Conservation (phyloP, 495 filamentous ascomycete species). For the Opeltia flavorubescens region DNA sequence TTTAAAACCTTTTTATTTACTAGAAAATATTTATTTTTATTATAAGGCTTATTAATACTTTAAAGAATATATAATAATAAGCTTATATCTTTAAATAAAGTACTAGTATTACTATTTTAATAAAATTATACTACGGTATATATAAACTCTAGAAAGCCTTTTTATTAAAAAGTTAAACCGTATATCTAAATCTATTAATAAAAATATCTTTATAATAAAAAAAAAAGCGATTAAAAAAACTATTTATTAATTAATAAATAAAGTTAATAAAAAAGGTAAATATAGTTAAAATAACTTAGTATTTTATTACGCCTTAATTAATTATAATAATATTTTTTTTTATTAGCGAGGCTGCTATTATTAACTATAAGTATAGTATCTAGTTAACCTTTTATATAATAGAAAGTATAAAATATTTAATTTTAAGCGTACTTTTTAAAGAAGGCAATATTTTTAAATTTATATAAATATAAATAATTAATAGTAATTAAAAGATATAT, state of each 20-base stretch:
- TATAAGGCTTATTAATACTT: too few species aligned
- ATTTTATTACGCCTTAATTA: background rate
- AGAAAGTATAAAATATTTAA: background rate
- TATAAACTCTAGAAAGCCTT: too few species aligned
- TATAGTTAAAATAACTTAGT: background rate
- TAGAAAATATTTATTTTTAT: too few species aligned
- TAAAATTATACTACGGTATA: too few species aligned
- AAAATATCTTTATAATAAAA: background rate
- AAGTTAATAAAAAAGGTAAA: background rate
- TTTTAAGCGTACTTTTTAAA: too few species aligned
- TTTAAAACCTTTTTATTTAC: too few species aligned
- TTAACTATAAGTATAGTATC: background rate
- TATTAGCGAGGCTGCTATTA: background rate
- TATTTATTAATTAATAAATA: background rate
- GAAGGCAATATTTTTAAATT: background rate
- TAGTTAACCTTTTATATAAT: too few species aligned
- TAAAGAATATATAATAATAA: background rate
- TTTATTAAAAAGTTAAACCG: too few species aligned
- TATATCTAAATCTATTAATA: background rate
- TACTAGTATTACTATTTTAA: background rate
- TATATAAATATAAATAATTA: background rate
- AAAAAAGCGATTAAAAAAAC: background rate
- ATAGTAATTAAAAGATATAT: background rate
- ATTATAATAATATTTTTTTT: background rate
- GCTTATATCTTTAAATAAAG: background rate